These are phyloP conservation scores for Fusarium verrucosum DNA, from an alignment of 2,329 filamentous ascomycete species.

Conservation along the genomic window DNA sequence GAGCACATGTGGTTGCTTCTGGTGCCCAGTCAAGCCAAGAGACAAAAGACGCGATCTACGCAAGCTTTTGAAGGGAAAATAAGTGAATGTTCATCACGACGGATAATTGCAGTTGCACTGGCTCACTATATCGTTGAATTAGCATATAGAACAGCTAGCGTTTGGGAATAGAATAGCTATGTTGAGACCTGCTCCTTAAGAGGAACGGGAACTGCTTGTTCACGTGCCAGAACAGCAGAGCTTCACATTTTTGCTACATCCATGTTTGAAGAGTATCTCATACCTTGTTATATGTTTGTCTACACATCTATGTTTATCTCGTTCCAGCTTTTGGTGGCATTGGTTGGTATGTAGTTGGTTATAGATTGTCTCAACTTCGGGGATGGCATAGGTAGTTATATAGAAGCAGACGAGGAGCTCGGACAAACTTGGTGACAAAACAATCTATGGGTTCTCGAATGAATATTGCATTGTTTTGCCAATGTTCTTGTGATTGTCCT, in stretches of 20 bases:
- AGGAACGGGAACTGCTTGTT: background rate
- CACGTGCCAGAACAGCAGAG: background rate
- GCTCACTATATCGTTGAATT: background rate
- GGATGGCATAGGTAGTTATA: background rate
- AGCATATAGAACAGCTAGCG: slow-evolving; percentile 12
- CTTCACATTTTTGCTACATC: background rate
- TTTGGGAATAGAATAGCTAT: background rate
- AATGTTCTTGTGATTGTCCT: background rate
- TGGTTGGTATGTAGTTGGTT: too few species aligned
- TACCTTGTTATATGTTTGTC: background rate
- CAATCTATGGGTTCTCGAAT: background rate
- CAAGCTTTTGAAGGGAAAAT: slow-evolving; percentile 2
- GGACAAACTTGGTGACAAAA: background rate
- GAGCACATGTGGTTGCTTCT: too few species aligned
- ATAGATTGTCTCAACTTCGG: background rate
- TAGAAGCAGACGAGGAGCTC: background rate
- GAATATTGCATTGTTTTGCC: background rate
- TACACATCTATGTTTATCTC: slow-evolving; percentile 16
- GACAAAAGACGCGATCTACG: background rate
- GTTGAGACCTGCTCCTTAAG: slow-evolving; percentile 17
- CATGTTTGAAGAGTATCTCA: too few species aligned
- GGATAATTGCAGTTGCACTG: background rate
- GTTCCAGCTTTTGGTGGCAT: slow-evolving; percentile 16
- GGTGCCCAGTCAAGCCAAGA: too few species aligned
- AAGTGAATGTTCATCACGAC: background rate